Evolutionary conservation across 768 basidiomycete species (phyloP).

Genomic region (Boletus vermiculosoides): DNA sequence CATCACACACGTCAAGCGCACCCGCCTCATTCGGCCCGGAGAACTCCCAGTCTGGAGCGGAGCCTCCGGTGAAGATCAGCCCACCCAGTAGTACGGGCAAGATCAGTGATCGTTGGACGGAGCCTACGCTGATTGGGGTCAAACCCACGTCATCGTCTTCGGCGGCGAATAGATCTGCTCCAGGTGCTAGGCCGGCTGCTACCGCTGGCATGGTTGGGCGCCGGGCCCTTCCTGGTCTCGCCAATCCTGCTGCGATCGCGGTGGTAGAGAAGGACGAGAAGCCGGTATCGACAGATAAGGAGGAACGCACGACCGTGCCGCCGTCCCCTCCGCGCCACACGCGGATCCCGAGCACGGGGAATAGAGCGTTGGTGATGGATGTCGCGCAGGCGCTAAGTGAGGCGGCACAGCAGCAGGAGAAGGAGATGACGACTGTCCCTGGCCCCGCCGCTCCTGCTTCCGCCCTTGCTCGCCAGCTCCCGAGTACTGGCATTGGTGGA

Average conservation of each 20-base stretch:
- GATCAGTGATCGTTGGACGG: conserved; percentile 34
- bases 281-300: conserved; percentile 18
- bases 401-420: conserved; percentile 22
- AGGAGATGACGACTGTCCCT: background rate
- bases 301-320: conserved; percentile 14
- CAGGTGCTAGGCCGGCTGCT: conserved; percentile 13
- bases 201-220: conserved; percentile 36
- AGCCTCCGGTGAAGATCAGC: conserved; percentile 5
- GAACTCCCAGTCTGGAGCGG: background rate
- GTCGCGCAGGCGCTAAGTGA: conserved; percentile 62
- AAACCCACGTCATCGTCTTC: conserved; percentile 20
- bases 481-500: conserved; percentile 12
- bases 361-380: conserved; percentile 74
- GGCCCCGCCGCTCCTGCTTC: background rate
- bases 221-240: conserved; percentile 44
- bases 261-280: conserved; percentile 8
- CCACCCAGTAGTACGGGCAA: conserved; percentile 12
- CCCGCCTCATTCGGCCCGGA: conserved; percentile 1
- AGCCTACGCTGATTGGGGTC: conserved; percentile 33
- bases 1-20: background rate
- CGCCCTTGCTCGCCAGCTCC: conserved; percentile 10
- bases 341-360: conserved; percentile 68
- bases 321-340: conserved; percentile 42
- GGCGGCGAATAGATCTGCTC: background rate
- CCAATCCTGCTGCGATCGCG: conserved; percentile 6